A percentile compares a stretch with the other conserved stretches of the same genome.
Conservation (phyloP, 129 eudicot genomes). For the Artemisia argyi region DNA sequence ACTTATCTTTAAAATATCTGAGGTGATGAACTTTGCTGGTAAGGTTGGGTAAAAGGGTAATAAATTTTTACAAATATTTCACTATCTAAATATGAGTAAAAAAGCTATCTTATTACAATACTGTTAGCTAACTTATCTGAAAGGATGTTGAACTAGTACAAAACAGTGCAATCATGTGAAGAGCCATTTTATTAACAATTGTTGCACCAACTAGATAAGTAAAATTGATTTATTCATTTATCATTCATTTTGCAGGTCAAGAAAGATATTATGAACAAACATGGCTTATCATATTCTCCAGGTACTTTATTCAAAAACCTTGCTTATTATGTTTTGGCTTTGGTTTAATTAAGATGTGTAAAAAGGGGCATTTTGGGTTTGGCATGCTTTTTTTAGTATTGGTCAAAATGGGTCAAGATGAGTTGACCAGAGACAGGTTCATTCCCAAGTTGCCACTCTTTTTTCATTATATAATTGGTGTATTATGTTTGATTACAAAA, state of each 20-base stretch:
- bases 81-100: background rate
- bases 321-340: background rate
- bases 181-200: too few relatives aligned
- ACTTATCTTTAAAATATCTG: background rate
- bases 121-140: background rate
- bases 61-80: background rate
- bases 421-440: background rate
- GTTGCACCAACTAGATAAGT: background rate
- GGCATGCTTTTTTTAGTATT: background rate
- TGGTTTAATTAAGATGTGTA: background rate
- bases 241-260: constrained; percentile 61
- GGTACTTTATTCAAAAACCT: constrained; percentile 36
- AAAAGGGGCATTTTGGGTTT: background rate
- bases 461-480: background rate
- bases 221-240: constrained; percentile 1
- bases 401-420: background rate
- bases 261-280: constrained; percentile 62
- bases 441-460: background rate
- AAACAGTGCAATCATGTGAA: background rate
- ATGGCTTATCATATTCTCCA: constrained; percentile 62
- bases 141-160: background rate
- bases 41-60: background rate
- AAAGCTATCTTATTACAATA: background rate
- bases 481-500: background rate
- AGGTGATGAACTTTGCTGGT: too few relatives aligned